phyloP scores from a whole-genome alignment of 176 grass and related monocot genomes.

The Cenchrus fungigraminus region DNA sequence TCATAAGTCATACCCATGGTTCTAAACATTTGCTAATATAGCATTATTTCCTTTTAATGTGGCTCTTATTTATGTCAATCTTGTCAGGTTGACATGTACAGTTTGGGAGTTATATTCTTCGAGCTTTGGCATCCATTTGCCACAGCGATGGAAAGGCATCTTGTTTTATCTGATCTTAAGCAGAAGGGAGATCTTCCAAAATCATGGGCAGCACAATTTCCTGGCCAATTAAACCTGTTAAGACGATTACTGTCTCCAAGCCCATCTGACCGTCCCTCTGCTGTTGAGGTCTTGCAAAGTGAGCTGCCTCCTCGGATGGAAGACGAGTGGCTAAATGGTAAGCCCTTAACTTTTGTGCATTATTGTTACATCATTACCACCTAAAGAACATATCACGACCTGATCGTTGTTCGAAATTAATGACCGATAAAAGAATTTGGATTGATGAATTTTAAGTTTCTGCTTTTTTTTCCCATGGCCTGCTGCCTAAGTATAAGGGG shows the following conservation, averaged over 20 bases:
- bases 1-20: not conserved
- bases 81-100: constrained; percentile 96
- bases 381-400: constrained; percentile 20
- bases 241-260: constrained; percentile 64
- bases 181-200: constrained; percentile 69
- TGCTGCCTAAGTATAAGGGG: not conserved
- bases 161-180: constrained; percentile 97
- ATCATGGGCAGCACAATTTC: constrained; percentile 72
- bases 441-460: constrained; percentile 16
- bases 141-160: constrained; percentile 90
- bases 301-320: constrained; percentile 92
- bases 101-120: constrained; percentile 96
- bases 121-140: constrained; percentile 98
- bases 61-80: constrained; percentile 18
- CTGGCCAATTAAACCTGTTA: constrained; percentile 66
- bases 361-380: not conserved
- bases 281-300: constrained; percentile 83
- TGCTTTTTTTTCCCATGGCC: not conserved
- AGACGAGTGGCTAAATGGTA: constrained; percentile 97
- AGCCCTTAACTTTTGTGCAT: constrained; percentile 41
- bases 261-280: constrained; percentile 92
- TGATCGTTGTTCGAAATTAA: constrained; percentile 6
- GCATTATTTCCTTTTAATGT: constrained; percentile 1
- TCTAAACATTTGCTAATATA: constrained; percentile 19
- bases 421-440: not conserved